Evolutionary conservation across 2,329 filamentous ascomycete genomes (phyloP).

Genomic region (Neospermospora avenae): DNA sequence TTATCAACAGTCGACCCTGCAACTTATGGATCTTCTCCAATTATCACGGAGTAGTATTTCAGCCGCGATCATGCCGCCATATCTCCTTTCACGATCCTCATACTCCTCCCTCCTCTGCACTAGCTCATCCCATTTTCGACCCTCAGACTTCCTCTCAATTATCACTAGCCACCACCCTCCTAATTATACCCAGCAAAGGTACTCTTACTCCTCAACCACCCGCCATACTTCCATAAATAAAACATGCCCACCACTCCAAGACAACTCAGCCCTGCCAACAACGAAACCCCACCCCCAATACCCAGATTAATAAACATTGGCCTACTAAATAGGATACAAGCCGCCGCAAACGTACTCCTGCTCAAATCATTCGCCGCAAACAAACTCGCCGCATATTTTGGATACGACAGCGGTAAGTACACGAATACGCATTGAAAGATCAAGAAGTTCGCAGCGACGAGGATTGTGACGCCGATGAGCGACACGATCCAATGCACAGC

Average conservation of each 20-base stretch:
- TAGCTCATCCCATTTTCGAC: background rate
- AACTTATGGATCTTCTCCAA: no score
- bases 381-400: slow-evolving; percentile 53
- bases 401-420: slow-evolving; percentile 51
- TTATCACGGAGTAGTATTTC: no score
- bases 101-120: background rate
- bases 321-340: slow-evolving; percentile 55
- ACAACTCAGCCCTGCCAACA: slow-evolving; percentile 43
- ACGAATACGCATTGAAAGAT: slow-evolving; percentile 55
- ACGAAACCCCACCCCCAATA: slow-evolving; percentile 52
- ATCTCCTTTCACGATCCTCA: no score
- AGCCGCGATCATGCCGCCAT: no score
- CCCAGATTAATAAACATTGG: slow-evolving; percentile 59
- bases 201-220: background rate
- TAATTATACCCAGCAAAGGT: background rate
- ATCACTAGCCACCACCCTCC: background rate
- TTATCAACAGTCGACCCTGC: no score
- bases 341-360: slow-evolving; percentile 55
- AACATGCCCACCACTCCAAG: slow-evolving; percentile 18
- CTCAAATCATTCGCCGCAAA: slow-evolving; percentile 61
- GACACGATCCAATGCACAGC: slow-evolving; percentile 53
- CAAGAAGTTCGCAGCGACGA: slow-evolving; percentile 46
- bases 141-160: background rate
- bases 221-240: slow-evolving; percentile 14
- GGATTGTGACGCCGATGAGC: slow-evolving; percentile 52